phyloP scores from a whole-genome alignment of 192 early-diverging fungal species.

The Oehlia diaphana region DNA sequence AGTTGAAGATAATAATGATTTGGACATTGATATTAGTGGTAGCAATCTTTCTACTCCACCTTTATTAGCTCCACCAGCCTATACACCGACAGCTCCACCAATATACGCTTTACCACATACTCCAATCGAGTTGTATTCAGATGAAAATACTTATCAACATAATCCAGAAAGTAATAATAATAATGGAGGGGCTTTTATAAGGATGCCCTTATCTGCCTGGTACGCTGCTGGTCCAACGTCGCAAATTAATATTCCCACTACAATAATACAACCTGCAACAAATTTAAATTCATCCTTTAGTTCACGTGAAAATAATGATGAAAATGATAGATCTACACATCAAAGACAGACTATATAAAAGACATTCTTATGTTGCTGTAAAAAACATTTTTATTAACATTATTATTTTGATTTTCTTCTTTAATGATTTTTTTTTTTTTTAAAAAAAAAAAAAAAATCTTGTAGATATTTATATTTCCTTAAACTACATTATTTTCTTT shows the following conservation, averaged over 20 bases:
- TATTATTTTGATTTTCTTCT: background rate
- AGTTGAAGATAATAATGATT: background rate
- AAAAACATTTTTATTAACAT: background rate
- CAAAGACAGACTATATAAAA: background rate
- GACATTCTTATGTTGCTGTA: background rate
- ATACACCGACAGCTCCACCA: constrained; percentile 22
- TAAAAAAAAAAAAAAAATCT: background rate
- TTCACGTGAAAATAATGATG: background rate
- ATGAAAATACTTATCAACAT: background rate
- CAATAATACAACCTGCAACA: background rate
- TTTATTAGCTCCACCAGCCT: constrained; percentile 15
- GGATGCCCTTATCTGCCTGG: background rate
- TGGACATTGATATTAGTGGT: background rate
- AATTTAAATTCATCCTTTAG: background rate
- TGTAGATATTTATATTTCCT: background rate
- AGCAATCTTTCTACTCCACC: background rate
- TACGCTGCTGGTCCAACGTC: background rate
- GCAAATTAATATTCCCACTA: background rate
- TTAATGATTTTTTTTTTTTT: background rate
- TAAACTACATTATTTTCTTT: background rate
- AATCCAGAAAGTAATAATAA: background rate
- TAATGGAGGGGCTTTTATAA: background rate
- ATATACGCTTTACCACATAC: background rate
- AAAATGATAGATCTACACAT: background rate
- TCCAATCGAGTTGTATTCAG: background rate